Conservation (phyloP, 495 filamentous ascomycete genomes). For the Cercophora newfieldiana region DNA sequence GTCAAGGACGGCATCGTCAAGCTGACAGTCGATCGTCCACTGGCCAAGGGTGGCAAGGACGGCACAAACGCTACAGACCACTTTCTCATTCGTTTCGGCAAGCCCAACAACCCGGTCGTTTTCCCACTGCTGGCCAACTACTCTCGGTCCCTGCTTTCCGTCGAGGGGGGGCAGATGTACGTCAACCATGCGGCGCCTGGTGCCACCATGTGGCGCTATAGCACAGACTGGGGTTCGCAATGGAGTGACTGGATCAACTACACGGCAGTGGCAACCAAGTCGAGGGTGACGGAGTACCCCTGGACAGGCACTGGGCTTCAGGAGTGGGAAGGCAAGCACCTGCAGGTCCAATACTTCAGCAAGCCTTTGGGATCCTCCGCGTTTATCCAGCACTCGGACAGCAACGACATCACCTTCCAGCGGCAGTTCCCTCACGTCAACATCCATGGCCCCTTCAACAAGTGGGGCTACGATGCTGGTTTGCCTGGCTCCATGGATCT, state of each 20-base stretch:
- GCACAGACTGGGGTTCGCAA: constrained; percentile 58
- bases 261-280: constrained; percentile 42
- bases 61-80: constrained; percentile 52
- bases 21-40: constrained; percentile 59
- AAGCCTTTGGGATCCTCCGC: constrained; percentile 62
- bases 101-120: constrained; percentile 55
- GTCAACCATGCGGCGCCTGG: constrained; percentile 63
- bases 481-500: constrained; percentile 57
- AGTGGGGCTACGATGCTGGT: constrained; percentile 68
- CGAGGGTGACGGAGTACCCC: constrained; percentile 39
- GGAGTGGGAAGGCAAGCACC: constrained; percentile 64
- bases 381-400: constrained; percentile 65
- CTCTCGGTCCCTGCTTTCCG: constrained; percentile 50
- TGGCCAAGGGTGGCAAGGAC: not conserved
- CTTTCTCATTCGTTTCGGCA: constrained; percentile 55
- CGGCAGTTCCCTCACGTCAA: constrained; percentile 63
- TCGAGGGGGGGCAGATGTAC: constrained; percentile 38
- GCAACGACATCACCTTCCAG: constrained; percentile 38
- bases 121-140: constrained; percentile 62
- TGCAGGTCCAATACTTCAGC: constrained; percentile 69
- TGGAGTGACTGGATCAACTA: constrained; percentile 64
- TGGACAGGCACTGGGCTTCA: constrained; percentile 66
- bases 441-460: constrained; percentile 65
- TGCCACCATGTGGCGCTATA: constrained; percentile 65
- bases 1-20: constrained; percentile 67